Evolutionary conservation across 495 filamentous ascomycete genomes (phyloP), one percentile per base, ranked within the genome.

Genomic region (Neurospora intermedia): DNA sequence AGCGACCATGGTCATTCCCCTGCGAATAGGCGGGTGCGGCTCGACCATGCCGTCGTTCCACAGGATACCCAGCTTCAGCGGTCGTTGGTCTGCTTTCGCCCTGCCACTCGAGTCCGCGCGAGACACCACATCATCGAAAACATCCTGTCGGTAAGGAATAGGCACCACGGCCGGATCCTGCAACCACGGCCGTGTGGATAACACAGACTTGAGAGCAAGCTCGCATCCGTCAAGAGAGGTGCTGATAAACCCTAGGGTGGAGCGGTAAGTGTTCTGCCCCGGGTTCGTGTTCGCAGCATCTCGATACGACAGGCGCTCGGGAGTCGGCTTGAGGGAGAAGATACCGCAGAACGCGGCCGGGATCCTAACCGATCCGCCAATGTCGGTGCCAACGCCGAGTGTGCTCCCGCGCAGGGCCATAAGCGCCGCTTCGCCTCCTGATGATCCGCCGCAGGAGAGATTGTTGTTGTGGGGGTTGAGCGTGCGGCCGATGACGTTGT

Each of bases 401-500:
- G 80, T 69, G 71, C 81, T 82, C 5, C 86, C 86, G 35, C 81
- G 74, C 48, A 88, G 76, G 0, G 80, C 83, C 13, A 83, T 69
- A 16, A 88, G 75, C 2, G 87, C 88, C 16, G 85, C 88, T 77
- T 90, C 89, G 6, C 88, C 88, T 0, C 89, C 89, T 2, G 85
- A 87, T 66, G 85, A 88, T 6, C 91, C 91, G 1, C 91, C 91
- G 35, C 89, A 87, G 66, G 90, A 88, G 0, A 90, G 83, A 15
- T 75, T 73, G 38, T 75, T 84, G 76, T 91, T 90, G 41, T 83
- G 77, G 0, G 91, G 91, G 78, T 94, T 93, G 16, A 89, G 79
- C 0, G 87, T 89, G 6, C 87, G 82, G 9, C 91, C 90, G 72
- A 92, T 88, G 40, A 93, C 79, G 76, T 92, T 91, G 78, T 91